Evolutionary conservation across 257 asterid species (phyloP).

Genomic region (Plectranthus barbatus): DNA sequence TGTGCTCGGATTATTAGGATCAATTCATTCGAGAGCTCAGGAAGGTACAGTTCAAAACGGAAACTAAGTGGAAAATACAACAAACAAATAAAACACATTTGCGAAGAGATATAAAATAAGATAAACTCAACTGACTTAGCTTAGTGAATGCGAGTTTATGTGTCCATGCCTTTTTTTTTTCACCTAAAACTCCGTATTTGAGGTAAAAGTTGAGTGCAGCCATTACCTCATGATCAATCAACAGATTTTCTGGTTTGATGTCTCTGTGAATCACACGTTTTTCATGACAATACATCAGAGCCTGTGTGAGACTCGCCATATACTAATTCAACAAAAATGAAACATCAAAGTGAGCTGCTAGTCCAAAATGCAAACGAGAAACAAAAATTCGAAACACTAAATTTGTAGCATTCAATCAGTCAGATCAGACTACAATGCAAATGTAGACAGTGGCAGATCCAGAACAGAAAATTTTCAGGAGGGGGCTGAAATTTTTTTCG

Average conservation of each 20-base stretch:
- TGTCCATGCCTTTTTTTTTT: too few species aligned
- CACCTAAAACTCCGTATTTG: not conserved
- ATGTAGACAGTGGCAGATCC: too few species aligned
- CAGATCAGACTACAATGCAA: not conserved
- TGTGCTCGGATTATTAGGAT: not conserved
- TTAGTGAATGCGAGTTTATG: too few species aligned
- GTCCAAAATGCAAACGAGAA: not conserved
- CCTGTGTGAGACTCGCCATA: constrained; percentile 76
- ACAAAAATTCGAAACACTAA: not conserved
- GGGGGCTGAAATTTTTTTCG: too few species aligned
- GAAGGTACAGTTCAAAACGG: not conserved
- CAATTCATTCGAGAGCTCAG: too few species aligned
- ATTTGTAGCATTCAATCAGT: not conserved
- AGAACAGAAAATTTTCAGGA: too few species aligned
- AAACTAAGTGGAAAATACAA: not conserved
- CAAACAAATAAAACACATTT: not conserved
- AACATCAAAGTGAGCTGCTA: constrained; percentile 1
- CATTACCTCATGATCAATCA: constrained; percentile 92
- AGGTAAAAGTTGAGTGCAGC: not conserved
- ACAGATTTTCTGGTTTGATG: constrained; percentile 93
- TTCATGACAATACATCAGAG: constrained; percentile 83
- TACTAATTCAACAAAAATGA: constrained; percentile 32
- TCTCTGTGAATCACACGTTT: constrained; percentile 96
- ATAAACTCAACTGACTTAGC: not conserved
- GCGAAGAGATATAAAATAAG: too few species aligned